Evolutionary conservation across 495 filamentous ascomycete species (phyloP), one percentile per base, ranked within the genome.

Genomic region (Penicillium herquei): DNA sequence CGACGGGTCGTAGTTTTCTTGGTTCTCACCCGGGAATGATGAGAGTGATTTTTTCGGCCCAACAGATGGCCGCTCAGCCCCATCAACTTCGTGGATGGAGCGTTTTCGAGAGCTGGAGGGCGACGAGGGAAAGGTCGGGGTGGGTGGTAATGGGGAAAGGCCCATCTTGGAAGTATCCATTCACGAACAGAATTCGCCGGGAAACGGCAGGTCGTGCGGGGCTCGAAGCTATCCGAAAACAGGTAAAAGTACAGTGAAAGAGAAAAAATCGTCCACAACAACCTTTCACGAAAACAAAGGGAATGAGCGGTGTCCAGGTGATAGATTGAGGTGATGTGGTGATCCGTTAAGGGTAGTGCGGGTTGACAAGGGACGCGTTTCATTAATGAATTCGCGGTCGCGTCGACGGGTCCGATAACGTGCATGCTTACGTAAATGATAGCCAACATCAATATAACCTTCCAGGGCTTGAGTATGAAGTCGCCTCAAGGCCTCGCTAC

Each of bases 31-130:
- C 4, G 14, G 31, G 42, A 48, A 47, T 16, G 35, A 39, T 0
- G 54, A 58, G 3, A 62, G 44, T 10, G 64, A 7, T 12, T 58
- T 53, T 47, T 69, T 67, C 1, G 54, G 40, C 1, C 48, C 54
- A 12, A 60, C 45, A 6, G 61, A 48, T 1, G 62, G 17, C 58
- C 69, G 52, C 1, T 31, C 32, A 3, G 55, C 16, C 14, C 68
- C 65, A 8, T 74, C 67, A 0, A 68, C 56, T 26, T 74, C 71
- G 16, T 68, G 60, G 6, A 72, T 64, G 0, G 71, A 62, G 2
- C 71, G 63, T 54, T 74, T 74, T 9, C 70, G 58, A 2, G 61
- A 17, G 9, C 49, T 21, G 12, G 61, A 65, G 4, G 68, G 57
- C 1, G 65, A 63, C 0, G 55, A 47, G 8, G 66, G 45, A 9